These are phyloP conservation scores for Populus hybrid DNA, from an alignment of 441 rosid genomes.

Conservation along the genomic window DNA sequence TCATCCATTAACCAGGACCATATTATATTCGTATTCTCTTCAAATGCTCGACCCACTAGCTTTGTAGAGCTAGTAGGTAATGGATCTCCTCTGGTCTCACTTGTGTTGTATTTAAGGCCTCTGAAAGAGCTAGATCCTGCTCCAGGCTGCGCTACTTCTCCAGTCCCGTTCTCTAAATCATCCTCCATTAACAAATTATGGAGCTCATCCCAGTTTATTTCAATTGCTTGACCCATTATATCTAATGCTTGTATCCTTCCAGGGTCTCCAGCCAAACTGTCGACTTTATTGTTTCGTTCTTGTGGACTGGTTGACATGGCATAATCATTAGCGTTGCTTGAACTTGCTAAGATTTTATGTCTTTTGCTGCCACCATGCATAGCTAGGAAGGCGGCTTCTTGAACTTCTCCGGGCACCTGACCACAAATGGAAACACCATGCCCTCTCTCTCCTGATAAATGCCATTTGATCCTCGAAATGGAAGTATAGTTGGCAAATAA, in stretches of 20 bases:
- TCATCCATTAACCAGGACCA: too few relatives aligned
- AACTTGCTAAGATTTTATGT: not conserved
- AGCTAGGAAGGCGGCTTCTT: not conserved
- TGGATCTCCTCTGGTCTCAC: too few relatives aligned
- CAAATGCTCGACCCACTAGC: too few relatives aligned
- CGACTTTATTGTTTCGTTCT: not conserved
- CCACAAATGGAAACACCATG: too few relatives aligned
- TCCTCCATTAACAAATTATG: not conserved
- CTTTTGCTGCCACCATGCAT: not conserved
- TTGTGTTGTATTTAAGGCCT: too few relatives aligned
- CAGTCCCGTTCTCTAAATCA: not conserved
- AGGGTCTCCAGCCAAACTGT: too few relatives aligned
- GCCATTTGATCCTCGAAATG: too few relatives aligned
- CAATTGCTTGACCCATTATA: not conserved
- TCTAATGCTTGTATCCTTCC: not conserved
- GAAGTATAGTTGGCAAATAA: too few relatives aligned
- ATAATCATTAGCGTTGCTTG: not conserved
- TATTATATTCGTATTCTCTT: too few relatives aligned
- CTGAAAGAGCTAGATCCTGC: too few relatives aligned
- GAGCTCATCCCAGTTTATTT: accelerated
- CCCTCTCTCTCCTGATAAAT: too few relatives aligned
- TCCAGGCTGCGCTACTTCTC: not conserved
- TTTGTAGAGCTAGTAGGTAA: too few relatives aligned
- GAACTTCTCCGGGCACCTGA: not conserved
- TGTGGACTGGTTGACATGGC: not conserved